Base-by-base conservation (phyloP, 176 grass and related monocot genomes). In the Thalia dealbata region DNA sequence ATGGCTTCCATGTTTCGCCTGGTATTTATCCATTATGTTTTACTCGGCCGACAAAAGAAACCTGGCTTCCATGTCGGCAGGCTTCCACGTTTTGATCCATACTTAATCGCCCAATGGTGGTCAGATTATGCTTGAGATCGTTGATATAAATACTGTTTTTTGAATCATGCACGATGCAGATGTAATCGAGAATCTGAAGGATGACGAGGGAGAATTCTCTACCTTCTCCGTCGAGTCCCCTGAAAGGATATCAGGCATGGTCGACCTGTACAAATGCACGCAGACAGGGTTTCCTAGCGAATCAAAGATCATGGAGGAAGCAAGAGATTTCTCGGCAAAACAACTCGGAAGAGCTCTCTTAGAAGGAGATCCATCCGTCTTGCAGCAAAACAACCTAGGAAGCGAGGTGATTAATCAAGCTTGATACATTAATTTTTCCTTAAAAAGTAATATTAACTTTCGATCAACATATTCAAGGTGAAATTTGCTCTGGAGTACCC, bases 401-500 rank as follows among this genome's bases (percentile, higher is more conserved):
- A 42, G n/a, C n/a, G 73, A 76, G 73, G 73, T 76, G n/a, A n/a
- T n/a, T n/a, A n/a, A n/a, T n/a, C n/a, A n/a, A n/a, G n/a, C n/a
- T n/a, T n/a, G n/a, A n/a, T n/a, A n/a, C n/a, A n/a, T n/a, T n/a
- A n/a, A n/a, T n/a, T n/a, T n/a, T n/a, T n/a, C n/a, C n/a, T n/a
- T n/a, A n/a, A n/a, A n/a, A n/a, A n/a, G n/a, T n/a, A n/a, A n/a
- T n/a, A n/a, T n/a, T n/a, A n/a, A n/a, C n/a, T n/a, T n/a, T n/a
- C n/a, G n/a, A n/a, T n/a, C n/a, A n/a, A n/a, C n/a, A n/a, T n/a
- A n/a, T n/a, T 76, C 7, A 14, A 76, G 73, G 22, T 76, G 19
- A 76, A 45, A 11, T 76, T 62, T 64, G 73, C 73, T 6, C 11
- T 76, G 14, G 29, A 61, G 14, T 76, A 63, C n/a, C 73, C 73